These are phyloP conservation scores for Fusarium musae DNA, from an alignment of 2,329 filamentous ascomycete genomes.

Conservation along the genomic window DNA sequence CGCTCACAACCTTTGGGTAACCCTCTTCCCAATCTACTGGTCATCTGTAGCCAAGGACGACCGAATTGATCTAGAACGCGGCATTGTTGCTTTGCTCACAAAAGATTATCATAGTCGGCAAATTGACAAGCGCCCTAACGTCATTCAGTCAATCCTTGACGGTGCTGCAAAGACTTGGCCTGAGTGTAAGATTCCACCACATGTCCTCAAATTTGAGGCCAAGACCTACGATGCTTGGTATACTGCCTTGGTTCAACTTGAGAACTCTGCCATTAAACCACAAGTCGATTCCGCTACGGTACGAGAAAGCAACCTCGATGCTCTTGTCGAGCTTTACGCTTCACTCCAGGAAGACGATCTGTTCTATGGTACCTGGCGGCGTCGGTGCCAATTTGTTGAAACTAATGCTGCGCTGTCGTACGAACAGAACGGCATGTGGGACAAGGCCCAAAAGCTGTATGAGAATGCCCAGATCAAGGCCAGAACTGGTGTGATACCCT, in stretches of 20 bases:
- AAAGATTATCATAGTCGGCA: slow-evolving; percentile 97
- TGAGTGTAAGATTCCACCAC: slow-evolving; percentile 90
- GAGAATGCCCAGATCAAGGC: slow-evolving; percentile 98
- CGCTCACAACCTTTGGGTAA: slow-evolving; percentile 89
- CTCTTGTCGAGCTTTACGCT: slow-evolving; percentile 92
- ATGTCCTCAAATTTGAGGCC: slow-evolving; percentile 94
- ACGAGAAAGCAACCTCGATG: slow-evolving; percentile 94
- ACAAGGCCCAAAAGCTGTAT: slow-evolving; percentile 97
- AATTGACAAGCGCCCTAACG: slow-evolving; percentile 94
- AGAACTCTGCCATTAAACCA: slow-evolving; percentile 87
- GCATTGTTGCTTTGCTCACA: slow-evolving; percentile 88
- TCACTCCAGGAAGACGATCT: slow-evolving; percentile 93
- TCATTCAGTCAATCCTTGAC: slow-evolving; percentile 90
- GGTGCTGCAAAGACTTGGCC: slow-evolving; percentile 87
- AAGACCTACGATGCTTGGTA: slow-evolving; percentile 98
- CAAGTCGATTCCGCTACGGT: slow-evolving; percentile 85
- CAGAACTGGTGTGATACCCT: slow-evolving; percentile 92
- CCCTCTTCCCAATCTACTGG: slow-evolving; percentile 94
- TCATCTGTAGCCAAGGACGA: slow-evolving; percentile 88
- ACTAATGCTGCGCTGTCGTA: slow-evolving; percentile 97
- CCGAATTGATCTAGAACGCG: slow-evolving; percentile 87
- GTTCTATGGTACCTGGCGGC: slow-evolving; percentile 97
- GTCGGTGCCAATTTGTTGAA: slow-evolving; percentile 95
- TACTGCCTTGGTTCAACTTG: slow-evolving; percentile 88
- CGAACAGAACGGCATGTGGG: slow-evolving; percentile 99